Base-by-base conservation (phyloP, 805 yeast genomes). In the Candida patagonica region DNA sequence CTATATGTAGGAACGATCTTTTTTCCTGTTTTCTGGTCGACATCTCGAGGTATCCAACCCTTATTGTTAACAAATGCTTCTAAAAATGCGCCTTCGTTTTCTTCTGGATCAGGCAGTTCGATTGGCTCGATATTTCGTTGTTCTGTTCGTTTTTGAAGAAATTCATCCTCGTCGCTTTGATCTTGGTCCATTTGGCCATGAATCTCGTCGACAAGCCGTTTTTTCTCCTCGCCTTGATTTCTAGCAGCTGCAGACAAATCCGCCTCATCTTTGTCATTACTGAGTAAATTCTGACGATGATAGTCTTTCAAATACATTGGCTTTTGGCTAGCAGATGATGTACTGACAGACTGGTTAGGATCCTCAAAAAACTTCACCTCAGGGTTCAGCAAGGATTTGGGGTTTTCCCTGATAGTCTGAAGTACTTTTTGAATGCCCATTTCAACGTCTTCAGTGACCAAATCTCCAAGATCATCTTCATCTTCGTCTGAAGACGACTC, bases 261-360 rank as follows among this genome's bases (percentile, higher is more conserved):
- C 15, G 73, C 76, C 1, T 70, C 77, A n/a, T 70, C 77, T 21
- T 67, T 68, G 29, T 66, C 68, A 8, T 88, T 89, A 2, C 78
- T 67, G n/a, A 92, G 64, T 26, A 88, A 60, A 49, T 77, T 81
- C 76, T 76, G 74, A 58, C 97, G 71, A 56, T 92, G 96, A 55
- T 88, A 92, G 59, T 92, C 98, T 51, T 88, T 87, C 60, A 92
- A 71, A 57, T 80, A 85, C 42, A 92, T 67, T 7, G 97, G 96
- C 55, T 83, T 84, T 9, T 72, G 68, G 44, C 67, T 65, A 9
- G 35, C 24, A 16, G 27, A 15, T 16, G 34, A 46, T 1, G 35
- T 41, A 1, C 44, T 58, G 3, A 48, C 61, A 16, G 67, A 67
- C 2, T 60, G 64, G 17, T 70, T 78, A 3, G 78, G 71, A 16